A percentile compares a stretch with the other conserved stretches of the same genome.
phyloP scores from a whole-genome alignment of 2,329 filamentous ascomycete species.

The Trichoderma oligosporum region DNA sequence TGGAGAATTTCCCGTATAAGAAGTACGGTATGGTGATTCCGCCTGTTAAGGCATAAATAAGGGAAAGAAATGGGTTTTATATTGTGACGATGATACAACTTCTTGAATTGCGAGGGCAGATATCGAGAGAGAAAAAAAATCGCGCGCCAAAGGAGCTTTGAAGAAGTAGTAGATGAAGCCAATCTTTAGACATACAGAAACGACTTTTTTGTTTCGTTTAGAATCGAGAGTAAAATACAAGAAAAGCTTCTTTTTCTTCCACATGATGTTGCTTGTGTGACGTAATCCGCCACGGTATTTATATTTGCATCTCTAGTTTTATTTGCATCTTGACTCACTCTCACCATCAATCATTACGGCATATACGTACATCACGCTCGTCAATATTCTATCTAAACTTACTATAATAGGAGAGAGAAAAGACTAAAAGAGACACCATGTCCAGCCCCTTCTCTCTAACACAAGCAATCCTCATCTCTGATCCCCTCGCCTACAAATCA shows the following conservation, averaged over 20 bases:
- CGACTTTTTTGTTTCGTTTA: too few species aligned
- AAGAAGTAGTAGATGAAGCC: too few species aligned
- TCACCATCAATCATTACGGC: background rate
- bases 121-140: background rate
- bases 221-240: too few species aligned
- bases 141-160: too few species aligned
- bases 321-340: background rate
- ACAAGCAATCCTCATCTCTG: conserved; percentile 50
- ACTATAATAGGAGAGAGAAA: background rate
- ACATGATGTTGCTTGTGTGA: background rate
- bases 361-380: too few species aligned
- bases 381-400: background rate
- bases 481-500: conserved; percentile 43
- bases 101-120: background rate
- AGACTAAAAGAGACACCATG: background rate
- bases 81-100: too few species aligned
- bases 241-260: too few species aligned
- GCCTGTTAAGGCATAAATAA: background rate
- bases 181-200: too few species aligned
- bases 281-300: background rate
- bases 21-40: conserved; percentile 56
- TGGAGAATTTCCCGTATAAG: conserved; percentile 56
- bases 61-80: too few species aligned
- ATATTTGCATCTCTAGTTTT: background rate
- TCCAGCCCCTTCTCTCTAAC: conserved; percentile 45